Evolutionary conservation across 306 rosid species (phyloP).

Genomic region (Prunus davidiana): DNA sequence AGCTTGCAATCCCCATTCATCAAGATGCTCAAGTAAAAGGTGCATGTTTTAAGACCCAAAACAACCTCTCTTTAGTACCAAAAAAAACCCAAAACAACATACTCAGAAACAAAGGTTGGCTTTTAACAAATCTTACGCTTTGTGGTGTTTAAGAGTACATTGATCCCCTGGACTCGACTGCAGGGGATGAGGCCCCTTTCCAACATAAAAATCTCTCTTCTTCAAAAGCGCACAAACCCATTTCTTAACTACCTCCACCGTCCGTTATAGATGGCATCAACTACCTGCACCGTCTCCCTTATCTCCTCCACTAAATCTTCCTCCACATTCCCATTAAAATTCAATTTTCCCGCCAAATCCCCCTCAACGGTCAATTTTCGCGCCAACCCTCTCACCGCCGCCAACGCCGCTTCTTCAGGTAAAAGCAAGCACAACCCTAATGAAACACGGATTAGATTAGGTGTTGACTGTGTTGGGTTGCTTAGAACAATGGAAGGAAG

Average conservation of each 20-base stretch:
- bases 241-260: background rate
- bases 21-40: background rate
- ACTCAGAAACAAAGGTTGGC: background rate
- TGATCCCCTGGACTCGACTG: background rate
- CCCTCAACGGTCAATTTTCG: slow-evolving; percentile 32
- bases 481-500: background rate
- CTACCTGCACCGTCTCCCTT: slow-evolving; percentile 23
- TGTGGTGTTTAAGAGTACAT: background rate
- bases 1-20: background rate
- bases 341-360: slow-evolving; percentile 45
- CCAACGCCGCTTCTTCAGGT: slow-evolving; percentile 23
- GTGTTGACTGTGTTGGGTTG: background rate
- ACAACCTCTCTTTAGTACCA: background rate
- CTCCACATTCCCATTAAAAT: slow-evolving; percentile 10
- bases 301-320: slow-evolving; percentile 14
- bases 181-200: background rate
- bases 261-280: slow-evolving; percentile 35
- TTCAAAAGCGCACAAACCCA: background rate
- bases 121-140: background rate
- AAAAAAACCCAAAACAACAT: background rate
- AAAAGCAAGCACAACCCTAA: background rate
- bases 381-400: slow-evolving; percentile 21
- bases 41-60: background rate
- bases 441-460: background rate
- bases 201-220: background rate